Evolutionary conservation across 2,329 filamentous ascomycete species (phyloP).

Genomic region (Lecanicillium sp.): DNA sequence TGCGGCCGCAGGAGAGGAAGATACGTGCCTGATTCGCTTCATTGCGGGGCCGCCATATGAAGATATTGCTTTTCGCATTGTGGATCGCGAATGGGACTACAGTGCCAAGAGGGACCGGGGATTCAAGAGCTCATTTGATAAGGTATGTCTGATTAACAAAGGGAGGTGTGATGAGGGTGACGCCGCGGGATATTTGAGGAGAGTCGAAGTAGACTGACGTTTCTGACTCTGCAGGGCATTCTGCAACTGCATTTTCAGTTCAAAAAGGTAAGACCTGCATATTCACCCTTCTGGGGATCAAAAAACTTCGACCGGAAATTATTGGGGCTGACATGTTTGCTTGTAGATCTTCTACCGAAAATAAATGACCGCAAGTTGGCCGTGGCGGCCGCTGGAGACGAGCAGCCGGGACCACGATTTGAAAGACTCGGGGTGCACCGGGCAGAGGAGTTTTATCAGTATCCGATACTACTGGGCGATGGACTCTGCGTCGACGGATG

Average conservation of each 20-base stretch:
- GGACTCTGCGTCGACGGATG: neutral
- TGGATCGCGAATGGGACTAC: conserved; percentile 99
- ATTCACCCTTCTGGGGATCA: neutral
- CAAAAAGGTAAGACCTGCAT: conserved; percentile 67
- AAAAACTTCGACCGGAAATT: neutral
- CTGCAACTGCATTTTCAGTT: conserved; percentile 97
- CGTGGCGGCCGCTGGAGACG: neutral
- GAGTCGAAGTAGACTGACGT: conserved; percentile 2
- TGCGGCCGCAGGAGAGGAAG: conserved; percentile 88
- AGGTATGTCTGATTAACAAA: conserved; percentile 52
- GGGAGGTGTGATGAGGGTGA: neutral
- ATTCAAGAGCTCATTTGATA: conserved; percentile 95
- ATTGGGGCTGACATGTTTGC: conserved; percentile 19
- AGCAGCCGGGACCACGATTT: too few relatives aligned
- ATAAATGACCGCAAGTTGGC: conserved; percentile 24
- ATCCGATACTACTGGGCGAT: too few relatives aligned
- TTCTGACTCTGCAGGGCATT: conserved; percentile 60
- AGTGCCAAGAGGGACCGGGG: conserved; percentile 91
- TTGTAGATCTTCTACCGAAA: conserved; percentile 52
- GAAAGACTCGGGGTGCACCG: too few relatives aligned
- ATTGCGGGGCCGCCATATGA: conserved; percentile 93
- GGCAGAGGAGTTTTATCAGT: too few relatives aligned
- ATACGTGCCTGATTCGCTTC: conserved; percentile 94
- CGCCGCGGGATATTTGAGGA: too few relatives aligned
- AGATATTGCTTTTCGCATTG: conserved; percentile 93